Percentiles rank a stretch among this genome's conserved stretches.
phyloP scores from a whole-genome alignment of 164 flowering plant species.

The Umbellularia californica region DNA sequence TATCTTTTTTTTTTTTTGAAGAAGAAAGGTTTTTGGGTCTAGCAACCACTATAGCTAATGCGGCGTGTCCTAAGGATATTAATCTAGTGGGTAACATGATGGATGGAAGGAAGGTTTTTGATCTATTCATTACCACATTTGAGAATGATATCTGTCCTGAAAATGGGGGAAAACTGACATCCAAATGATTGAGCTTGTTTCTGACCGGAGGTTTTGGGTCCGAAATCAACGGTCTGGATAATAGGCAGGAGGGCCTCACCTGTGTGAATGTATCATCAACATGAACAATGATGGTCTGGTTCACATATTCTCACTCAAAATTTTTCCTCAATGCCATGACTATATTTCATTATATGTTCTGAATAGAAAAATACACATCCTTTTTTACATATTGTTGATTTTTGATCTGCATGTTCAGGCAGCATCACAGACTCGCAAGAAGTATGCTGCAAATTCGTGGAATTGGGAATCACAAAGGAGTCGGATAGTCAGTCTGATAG shows the following conservation, averaged over 20 bases:
- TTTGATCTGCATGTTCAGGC: slow-evolving; percentile 10
- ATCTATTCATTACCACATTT: background rate
- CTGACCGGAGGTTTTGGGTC: too few relatives aligned
- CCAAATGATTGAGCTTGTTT: too few relatives aligned
- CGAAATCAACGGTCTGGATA: too few relatives aligned
- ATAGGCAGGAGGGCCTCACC: too few relatives aligned
- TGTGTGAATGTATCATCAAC: too few relatives aligned
- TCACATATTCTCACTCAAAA: too few relatives aligned
- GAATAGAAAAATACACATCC: background rate
- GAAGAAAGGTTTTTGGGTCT: too few relatives aligned
- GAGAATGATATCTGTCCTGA: background rate
- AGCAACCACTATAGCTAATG: too few relatives aligned
- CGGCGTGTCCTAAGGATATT: background rate
- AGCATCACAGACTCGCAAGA: slow-evolving; percentile 37
- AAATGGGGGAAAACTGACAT: too few relatives aligned
- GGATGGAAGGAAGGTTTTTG: background rate
- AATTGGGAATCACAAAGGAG: slow-evolving; percentile 87
- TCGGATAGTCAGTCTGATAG: slow-evolving; percentile 61
- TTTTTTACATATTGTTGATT: background rate
- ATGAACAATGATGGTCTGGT: background rate
- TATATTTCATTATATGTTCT: background rate
- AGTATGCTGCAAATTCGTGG: slow-evolving; percentile 52
- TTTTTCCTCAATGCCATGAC: background rate
- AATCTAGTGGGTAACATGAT: background rate
- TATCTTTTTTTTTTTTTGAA: too few relatives aligned